These are phyloP conservation scores for Sarocladium brachiariae DNA, from an alignment of 2,329 filamentous ascomycete species.

Conservation along the genomic window DNA sequence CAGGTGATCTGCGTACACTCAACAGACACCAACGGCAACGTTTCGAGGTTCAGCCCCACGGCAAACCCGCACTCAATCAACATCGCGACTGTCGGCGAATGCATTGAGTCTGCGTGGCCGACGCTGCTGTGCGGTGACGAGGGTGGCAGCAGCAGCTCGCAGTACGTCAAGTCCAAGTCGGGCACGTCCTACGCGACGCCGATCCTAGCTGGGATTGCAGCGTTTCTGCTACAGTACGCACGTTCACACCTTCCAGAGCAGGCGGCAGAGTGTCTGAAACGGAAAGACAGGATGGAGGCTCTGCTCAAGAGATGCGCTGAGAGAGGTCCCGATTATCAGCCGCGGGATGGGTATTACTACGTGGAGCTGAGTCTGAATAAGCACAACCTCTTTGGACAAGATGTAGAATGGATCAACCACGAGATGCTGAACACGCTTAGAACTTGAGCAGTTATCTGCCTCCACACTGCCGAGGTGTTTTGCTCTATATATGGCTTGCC, in stretches of 20 bases:
- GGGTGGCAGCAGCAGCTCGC: neutral
- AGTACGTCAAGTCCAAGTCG: neutral
- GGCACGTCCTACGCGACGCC: constrained; percentile 16
- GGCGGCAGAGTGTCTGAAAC: neutral
- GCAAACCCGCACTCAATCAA: constrained; percentile 3
- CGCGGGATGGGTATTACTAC: neutral
- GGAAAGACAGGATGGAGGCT: constrained; percentile 10
- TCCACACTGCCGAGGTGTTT: too few relatives aligned
- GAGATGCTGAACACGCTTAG: neutral
- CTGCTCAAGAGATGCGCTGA: constrained; percentile 4
- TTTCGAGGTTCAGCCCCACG: constrained; percentile 14
- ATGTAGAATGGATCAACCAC: neutral
- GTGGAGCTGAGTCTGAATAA: neutral
- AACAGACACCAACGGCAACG: constrained; percentile 11
- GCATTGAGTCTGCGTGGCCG: constrained; percentile 12
- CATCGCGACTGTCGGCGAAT: constrained; percentile 12
- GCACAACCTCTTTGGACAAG: neutral
- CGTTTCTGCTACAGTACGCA: constrained; percentile 12
- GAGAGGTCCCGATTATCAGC: neutral
- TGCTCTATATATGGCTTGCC: too few relatives aligned
- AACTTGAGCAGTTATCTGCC: too few relatives aligned
- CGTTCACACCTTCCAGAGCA: constrained; percentile 3
- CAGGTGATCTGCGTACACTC: constrained; percentile 16
- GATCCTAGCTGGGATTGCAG: constrained; percentile 13
- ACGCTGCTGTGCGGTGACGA: neutral